These are phyloP conservation scores for Coffea eugenioides DNA, from an alignment of 257 asterid species.

Conservation along the genomic window DNA sequence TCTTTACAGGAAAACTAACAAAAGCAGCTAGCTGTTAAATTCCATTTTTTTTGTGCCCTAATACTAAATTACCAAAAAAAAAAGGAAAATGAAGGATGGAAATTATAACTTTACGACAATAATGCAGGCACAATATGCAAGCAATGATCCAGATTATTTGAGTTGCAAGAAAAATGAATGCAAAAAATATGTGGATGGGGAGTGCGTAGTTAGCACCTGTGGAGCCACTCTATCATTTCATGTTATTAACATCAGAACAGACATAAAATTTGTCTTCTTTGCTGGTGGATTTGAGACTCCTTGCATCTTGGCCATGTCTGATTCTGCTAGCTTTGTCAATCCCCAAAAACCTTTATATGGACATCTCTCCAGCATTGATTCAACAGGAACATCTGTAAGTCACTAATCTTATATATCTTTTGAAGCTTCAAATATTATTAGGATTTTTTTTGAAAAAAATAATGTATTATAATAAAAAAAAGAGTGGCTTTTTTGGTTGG, in stretches of 20 bases:
- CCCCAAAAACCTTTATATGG: constrained; percentile 68
- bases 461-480: too few relatives aligned
- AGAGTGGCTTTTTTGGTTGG: too few relatives aligned
- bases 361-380: constrained; percentile 59
- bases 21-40: neutral
- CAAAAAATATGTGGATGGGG: constrained; percentile 27
- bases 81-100: too few relatives aligned
- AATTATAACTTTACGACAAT: neutral
- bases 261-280: constrained; percentile 64
- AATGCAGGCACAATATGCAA: constrained; percentile 66
- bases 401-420: neutral
- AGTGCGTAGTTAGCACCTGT: constrained; percentile 50
- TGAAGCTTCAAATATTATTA: too few relatives aligned
- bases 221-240: constrained; percentile 59
- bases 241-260: constrained; percentile 73
- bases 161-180: constrained; percentile 59
- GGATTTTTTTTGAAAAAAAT: too few relatives aligned
- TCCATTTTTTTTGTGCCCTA: neutral
- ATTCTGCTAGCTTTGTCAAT: constrained; percentile 41
- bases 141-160: constrained; percentile 61
- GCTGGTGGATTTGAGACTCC: constrained; percentile 64
- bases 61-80: too few relatives aligned
- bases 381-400: constrained; percentile 66
- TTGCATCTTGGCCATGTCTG: constrained; percentile 48
- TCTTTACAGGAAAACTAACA: too few relatives aligned